Percentiles rank a stretch among this genome's conserved stretches.
These are phyloP conservation scores for Colletotrichum liriopes DNA, from an alignment of 2,329 filamentous ascomycete species.

Conservation along the genomic window DNA sequence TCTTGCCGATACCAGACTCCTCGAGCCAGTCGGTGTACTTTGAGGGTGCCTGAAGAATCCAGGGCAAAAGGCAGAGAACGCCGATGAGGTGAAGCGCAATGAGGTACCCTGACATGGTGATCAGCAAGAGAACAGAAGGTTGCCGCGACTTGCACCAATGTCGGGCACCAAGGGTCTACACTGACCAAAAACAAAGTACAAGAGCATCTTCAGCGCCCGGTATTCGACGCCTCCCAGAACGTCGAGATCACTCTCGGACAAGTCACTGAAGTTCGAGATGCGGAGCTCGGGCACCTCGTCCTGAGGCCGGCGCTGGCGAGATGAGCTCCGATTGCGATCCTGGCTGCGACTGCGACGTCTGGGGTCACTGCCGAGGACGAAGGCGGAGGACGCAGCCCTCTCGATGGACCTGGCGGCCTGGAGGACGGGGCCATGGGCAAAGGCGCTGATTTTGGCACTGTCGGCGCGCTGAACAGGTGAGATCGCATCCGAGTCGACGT, in stretches of 20 bases:
- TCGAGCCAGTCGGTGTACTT: constrained; percentile 60
- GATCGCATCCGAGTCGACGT: constrained; percentile 1
- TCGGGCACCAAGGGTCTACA: too few species aligned
- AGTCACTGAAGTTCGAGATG: constrained; percentile 62
- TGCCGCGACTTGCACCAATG: too few species aligned
- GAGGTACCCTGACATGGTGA: constrained; percentile 57
- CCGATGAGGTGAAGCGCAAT: constrained; percentile 63
- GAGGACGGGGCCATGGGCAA: constrained; percentile 2
- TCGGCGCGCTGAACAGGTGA: constrained; percentile 6
- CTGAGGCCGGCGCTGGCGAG: constrained; percentile 48
- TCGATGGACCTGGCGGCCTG: constrained; percentile 41
- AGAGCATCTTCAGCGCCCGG: constrained; percentile 62
- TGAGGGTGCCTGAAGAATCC: constrained; percentile 58
- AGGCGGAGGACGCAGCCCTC: constrained; percentile 33
- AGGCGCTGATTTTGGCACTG: constrained; percentile 3
- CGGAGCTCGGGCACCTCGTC: constrained; percentile 36
- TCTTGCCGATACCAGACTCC: constrained; percentile 54
- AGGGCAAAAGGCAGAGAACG: constrained; percentile 62
- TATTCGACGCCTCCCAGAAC: constrained; percentile 69
- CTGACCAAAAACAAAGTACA: constrained; percentile 61
- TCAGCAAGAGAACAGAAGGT: constrained; percentile 15
- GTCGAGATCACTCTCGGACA: constrained; percentile 59
- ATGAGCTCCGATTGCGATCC: constrained; percentile 42
- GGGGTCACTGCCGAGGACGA: constrained; percentile 17
- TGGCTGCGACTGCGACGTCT: too few species aligned